Percentiles rank a stretch among this genome's conserved stretches.
Evolutionary conservation across 1,139 yeast genomes (phyloP).

Genomic region (Taphrina betulina): DNA sequence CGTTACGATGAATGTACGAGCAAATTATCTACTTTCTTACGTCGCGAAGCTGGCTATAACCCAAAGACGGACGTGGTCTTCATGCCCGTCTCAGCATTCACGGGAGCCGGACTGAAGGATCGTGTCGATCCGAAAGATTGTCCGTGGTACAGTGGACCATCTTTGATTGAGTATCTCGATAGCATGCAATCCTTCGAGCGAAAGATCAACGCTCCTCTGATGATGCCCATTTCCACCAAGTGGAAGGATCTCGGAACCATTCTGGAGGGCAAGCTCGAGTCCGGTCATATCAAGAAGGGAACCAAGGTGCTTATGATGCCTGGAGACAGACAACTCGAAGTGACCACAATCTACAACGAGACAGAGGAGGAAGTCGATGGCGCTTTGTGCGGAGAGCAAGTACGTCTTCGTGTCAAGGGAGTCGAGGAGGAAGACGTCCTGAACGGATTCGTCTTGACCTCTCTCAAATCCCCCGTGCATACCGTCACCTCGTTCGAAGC

Average conservation of each 20-base stretch:
- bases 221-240: constrained; percentile 93
- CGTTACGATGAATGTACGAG: constrained; percentile 91
- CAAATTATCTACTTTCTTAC: constrained; percentile 68
- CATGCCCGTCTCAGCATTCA: constrained; percentile 98
- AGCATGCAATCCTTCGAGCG: constrained; percentile 77
- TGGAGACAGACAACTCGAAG: constrained; percentile 77
- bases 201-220: constrained; percentile 88
- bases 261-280: constrained; percentile 96
- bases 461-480: constrained; percentile 82
- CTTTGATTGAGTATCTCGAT: constrained; percentile 87
- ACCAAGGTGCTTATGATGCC: constrained; percentile 84
- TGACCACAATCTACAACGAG: constrained; percentile 82
- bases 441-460: constrained; percentile 86
- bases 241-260: constrained; percentile 87
- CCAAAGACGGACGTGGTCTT: constrained; percentile 60
- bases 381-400: constrained; percentile 96
- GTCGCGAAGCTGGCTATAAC: constrained; percentile 79
- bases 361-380: constrained; percentile 90
- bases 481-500: constrained; percentile 91
- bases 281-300: constrained; percentile 86
- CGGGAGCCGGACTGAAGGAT: constrained; percentile 95
- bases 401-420: constrained; percentile 86
- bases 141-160: constrained; percentile 94
- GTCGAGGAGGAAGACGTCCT: constrained; percentile 95
- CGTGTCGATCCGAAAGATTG: constrained; percentile 67